phyloP scores from a whole-genome alignment of 1,284 basidiomycete species.

The Papiliotrema laurentii region DNA sequence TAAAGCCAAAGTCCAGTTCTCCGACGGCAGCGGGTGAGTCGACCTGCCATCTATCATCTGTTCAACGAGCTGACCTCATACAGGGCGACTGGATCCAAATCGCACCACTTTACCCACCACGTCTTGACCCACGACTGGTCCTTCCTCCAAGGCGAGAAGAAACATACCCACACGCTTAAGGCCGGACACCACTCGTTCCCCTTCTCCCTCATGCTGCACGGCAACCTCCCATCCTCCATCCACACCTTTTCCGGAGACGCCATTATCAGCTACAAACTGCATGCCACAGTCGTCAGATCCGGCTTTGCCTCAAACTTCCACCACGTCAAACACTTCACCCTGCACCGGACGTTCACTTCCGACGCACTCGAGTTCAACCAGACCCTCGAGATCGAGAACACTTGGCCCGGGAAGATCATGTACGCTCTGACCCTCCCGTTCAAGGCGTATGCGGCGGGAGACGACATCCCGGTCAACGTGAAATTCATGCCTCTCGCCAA shows the following conservation, averaged over 20 bases:
- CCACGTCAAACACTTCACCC: conserved; percentile 58
- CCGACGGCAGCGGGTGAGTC: conserved; percentile 63
- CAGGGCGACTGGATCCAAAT: conserved; percentile 20
- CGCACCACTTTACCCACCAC: conserved; percentile 57
- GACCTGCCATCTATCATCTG: neutral
- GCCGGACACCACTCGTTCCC: conserved; percentile 62
- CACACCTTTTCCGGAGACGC: conserved; percentile 58
- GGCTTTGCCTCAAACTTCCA: conserved; percentile 71
- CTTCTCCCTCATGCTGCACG: conserved; percentile 70
- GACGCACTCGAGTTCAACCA: conserved; percentile 93
- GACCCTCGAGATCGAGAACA: conserved; percentile 86
- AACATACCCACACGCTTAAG: conserved; percentile 78
- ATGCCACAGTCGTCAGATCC: conserved; percentile 70
- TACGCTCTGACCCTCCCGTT: conserved; percentile 62
- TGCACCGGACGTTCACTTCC: conserved; percentile 67
- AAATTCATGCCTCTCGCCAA: conserved; percentile 84
- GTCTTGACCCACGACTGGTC: conserved; percentile 79
- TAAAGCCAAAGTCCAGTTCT: conserved; percentile 67
- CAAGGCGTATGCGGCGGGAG: conserved; percentile 80
- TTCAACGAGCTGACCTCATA: conserved; percentile 13
- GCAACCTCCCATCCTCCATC: conserved; percentile 72
- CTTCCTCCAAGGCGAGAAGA: conserved; percentile 58
- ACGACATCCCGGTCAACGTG: conserved; percentile 70
- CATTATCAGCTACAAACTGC: conserved; percentile 76
- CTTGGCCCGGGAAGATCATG: conserved; percentile 93